Evolutionary conservation across 495 filamentous ascomycete genomes (phyloP).

Genomic region (Penicillium nucicola): DNA sequence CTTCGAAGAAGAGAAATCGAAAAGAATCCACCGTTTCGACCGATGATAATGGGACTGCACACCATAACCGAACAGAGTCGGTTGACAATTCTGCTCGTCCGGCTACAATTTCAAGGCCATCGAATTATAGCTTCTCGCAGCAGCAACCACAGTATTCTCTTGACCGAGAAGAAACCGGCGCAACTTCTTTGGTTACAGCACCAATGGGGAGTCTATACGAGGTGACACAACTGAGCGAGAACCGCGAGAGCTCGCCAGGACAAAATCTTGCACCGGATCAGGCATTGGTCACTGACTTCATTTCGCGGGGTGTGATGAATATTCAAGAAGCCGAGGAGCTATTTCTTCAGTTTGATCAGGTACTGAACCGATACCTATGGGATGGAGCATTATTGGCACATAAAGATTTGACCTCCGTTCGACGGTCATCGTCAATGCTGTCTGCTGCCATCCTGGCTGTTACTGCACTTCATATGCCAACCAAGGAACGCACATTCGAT

Average conservation of each 20-base stretch:
- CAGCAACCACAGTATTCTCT: conserved; percentile 39
- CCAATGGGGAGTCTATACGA: conserved; percentile 61
- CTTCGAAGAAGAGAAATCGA: conserved; percentile 33
- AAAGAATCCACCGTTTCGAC: conserved; percentile 40
- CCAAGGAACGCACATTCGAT: conserved; percentile 46
- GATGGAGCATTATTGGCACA: conserved; percentile 47
- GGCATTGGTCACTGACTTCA: conserved; percentile 49
- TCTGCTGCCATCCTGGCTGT: conserved; percentile 50
- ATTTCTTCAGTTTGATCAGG: conserved; percentile 48
- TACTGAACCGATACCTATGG: conserved; percentile 54
- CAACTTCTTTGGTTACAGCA: conserved; percentile 47
- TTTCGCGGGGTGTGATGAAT: conserved; percentile 46
- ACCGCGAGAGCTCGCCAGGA: conserved; percentile 35
- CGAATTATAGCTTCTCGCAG: conserved; percentile 19
- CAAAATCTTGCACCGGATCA: conserved; percentile 35
- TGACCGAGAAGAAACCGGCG: conserved; percentile 41
- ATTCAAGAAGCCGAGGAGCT: conserved; percentile 48
- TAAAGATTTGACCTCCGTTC: conserved; percentile 40
- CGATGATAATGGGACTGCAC: conserved; percentile 24
- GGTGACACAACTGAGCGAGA: conserved; percentile 54
- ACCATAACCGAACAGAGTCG: conserved; percentile 16
- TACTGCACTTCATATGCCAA: conserved; percentile 49
- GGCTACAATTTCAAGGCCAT: conserved; percentile 14
- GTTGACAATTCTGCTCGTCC: conserved; percentile 8
- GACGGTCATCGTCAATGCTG: conserved; percentile 48